Conservation (phyloP, 2,329 filamentous ascomycete species). For the Penicillium hordei region DNA sequence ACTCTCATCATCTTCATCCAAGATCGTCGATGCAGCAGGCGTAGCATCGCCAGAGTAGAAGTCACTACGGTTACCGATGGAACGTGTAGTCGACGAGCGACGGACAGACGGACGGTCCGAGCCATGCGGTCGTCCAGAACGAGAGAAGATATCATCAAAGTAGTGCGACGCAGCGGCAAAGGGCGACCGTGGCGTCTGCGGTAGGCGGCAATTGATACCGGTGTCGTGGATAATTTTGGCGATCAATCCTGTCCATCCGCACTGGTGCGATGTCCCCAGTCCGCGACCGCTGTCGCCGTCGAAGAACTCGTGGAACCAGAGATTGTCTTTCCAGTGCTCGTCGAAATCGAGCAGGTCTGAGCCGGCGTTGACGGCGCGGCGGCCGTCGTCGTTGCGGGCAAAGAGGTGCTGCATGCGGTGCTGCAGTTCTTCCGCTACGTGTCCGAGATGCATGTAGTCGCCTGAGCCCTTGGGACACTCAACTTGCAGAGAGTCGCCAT, state of each 20-base stretch:
- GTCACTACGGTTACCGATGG: constrained; percentile 80
- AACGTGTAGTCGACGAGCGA: constrained; percentile 77
- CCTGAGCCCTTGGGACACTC: constrained; percentile 93
- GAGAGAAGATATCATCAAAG: constrained; percentile 84
- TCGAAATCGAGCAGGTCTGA: constrained; percentile 88
- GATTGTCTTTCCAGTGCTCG: constrained; percentile 84
- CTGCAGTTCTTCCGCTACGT: constrained; percentile 92
- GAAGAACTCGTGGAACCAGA: constrained; percentile 98
- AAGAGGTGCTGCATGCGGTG: constrained; percentile 92
- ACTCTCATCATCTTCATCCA: constrained; percentile 38
- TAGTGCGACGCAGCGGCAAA: constrained; percentile 83
- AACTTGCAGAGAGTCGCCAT: constrained; percentile 81
- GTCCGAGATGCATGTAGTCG: constrained; percentile 91
- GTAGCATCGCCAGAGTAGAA: constrained; percentile 53
- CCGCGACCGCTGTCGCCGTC: constrained; percentile 89
- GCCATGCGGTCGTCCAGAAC: constrained; percentile 47
- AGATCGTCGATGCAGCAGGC: constrained; percentile 31
- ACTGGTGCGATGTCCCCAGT: constrained; percentile 89
- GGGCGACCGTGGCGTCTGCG: constrained; percentile 88
- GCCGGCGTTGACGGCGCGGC: constrained; percentile 82
- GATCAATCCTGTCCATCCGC: constrained; percentile 93
- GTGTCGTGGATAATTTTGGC: constrained; percentile 98
- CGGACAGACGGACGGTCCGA: constrained; percentile 60
- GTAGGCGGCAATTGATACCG: constrained; percentile 83
- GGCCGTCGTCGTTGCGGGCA: constrained; percentile 76